These are phyloP conservation scores for Pulveroboletus ravenelii DNA, from an alignment of 768 basidiomycete species.

Conservation along the genomic window DNA sequence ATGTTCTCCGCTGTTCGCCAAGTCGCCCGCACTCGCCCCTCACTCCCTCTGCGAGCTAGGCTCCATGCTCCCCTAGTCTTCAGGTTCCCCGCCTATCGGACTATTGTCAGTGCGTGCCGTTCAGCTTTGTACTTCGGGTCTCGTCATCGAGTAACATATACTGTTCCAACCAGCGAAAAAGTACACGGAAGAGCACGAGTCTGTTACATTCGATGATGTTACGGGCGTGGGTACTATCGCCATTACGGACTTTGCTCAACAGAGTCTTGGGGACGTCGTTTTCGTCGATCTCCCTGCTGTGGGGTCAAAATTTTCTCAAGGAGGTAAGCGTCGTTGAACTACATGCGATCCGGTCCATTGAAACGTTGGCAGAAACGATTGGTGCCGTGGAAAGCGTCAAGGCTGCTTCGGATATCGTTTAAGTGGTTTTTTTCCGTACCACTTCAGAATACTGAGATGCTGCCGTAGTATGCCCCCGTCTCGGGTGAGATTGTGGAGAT, in stretches of 20 bases:
- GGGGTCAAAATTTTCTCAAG: constrained; percentile 60
- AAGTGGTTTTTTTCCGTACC: constrained; percentile 20
- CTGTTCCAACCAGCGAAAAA: constrained; percentile 16
- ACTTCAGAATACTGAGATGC: constrained; percentile 8
- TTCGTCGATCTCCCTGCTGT: constrained; percentile 84
- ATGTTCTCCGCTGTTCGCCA: constrained; percentile 19
- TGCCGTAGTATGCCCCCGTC: constrained; percentile 79
- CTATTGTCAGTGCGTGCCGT: constrained; percentile 23
- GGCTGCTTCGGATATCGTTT: constrained; percentile 90
- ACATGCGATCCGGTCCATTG: background rate
- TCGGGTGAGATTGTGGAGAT: constrained; percentile 79
- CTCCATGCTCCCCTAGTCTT: background rate
- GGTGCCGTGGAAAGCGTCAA: constrained; percentile 96
- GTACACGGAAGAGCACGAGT: constrained; percentile 49
- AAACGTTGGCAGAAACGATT: constrained; percentile 55
- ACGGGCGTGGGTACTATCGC: constrained; percentile 44
- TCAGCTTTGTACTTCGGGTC: background rate
- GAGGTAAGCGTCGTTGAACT: constrained; percentile 51
- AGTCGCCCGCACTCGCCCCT: constrained; percentile 10
- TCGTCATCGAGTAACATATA: background rate
- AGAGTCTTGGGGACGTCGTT: constrained; percentile 91
- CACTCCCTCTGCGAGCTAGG: constrained; percentile 3
- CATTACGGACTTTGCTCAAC: constrained; percentile 91
- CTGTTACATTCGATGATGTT: constrained; percentile 54
- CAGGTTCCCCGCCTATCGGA: constrained; percentile 15